Conservation (phyloP, 306 rosid species). For the Prunus kanzakura region DNA sequence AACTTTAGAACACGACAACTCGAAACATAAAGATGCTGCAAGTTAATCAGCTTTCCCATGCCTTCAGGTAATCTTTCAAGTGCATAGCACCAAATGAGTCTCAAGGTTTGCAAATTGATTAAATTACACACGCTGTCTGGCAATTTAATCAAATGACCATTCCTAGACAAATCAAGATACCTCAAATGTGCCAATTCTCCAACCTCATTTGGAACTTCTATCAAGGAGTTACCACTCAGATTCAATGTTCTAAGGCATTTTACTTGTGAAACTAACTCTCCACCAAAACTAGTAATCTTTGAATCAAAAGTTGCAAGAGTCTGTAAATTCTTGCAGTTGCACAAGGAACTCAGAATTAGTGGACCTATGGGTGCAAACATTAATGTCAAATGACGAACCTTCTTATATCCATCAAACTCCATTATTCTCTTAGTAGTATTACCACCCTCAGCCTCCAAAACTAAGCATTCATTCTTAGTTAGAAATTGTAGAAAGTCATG, state of each 20-base stretch:
- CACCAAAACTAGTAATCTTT: neutral
- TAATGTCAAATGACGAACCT: neutral
- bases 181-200: too few species aligned
- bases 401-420: neutral
- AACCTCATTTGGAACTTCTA: too few species aligned
- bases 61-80: neutral
- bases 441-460: neutral
- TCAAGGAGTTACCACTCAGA: rapidly evolving
- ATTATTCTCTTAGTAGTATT: neutral
- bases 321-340: too few species aligned
- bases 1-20: rapidly evolving
- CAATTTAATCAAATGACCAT: neutral
- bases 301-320: neutral
- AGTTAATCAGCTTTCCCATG: too few species aligned
- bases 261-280: neutral
- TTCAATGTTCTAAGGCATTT: neutral
- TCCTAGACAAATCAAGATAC: neutral
- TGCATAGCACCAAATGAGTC: rapidly evolving
- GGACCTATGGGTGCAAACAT: neutral
- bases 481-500: neutral
- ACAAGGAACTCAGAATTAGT: neutral
- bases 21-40: too few species aligned
- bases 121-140: neutral
- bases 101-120: conserved; percentile 2
- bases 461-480: neutral